A percentile compares a stretch with the other conserved stretches of the same genome.
Conservation (phyloP, 2,329 filamentous ascomycete genomes). For the Pyrenophora teres region DNA sequence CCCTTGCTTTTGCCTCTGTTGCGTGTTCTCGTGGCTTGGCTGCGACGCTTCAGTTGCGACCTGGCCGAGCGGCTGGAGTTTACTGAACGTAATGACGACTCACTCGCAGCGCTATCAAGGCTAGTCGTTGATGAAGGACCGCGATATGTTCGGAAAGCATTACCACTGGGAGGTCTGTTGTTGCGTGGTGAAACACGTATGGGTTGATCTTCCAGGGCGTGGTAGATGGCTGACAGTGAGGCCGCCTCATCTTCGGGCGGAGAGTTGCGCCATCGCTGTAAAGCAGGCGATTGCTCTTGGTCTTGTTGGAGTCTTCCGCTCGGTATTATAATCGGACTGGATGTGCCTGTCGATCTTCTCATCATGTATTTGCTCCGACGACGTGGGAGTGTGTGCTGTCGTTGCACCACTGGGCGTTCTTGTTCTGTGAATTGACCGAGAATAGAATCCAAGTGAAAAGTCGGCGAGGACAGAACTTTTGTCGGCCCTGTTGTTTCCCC, state of each 20-base stretch:
- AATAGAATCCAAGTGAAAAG: not conserved
- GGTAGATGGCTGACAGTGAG: constrained; percentile 63
- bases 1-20: constrained; percentile 6
- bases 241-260: constrained; percentile 70
- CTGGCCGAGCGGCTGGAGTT: constrained; percentile 49
- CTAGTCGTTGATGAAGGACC: constrained; percentile 53
- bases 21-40: constrained; percentile 11
- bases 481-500: not conserved
- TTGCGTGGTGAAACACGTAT: constrained; percentile 8
- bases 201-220: constrained; percentile 54
- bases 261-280: constrained; percentile 69
- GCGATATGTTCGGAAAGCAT: constrained; percentile 33
- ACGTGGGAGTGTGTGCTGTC: constrained; percentile 21
- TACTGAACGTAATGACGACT: constrained; percentile 53
- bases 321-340: constrained; percentile 17
- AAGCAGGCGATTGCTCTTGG: constrained; percentile 39
- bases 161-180: constrained; percentile 30
- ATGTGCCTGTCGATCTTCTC: constrained; percentile 10
- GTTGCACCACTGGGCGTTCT: constrained; percentile 1
- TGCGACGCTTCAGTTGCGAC: constrained; percentile 50
- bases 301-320: not conserved
- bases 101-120: constrained; percentile 52
- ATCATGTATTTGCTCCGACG: constrained; percentile 24
- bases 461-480: not conserved
- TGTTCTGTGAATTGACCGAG: not conserved